phyloP scores from a whole-genome alignment of 75 land plant genomes.

The Pinus tabuliformis region DNA sequence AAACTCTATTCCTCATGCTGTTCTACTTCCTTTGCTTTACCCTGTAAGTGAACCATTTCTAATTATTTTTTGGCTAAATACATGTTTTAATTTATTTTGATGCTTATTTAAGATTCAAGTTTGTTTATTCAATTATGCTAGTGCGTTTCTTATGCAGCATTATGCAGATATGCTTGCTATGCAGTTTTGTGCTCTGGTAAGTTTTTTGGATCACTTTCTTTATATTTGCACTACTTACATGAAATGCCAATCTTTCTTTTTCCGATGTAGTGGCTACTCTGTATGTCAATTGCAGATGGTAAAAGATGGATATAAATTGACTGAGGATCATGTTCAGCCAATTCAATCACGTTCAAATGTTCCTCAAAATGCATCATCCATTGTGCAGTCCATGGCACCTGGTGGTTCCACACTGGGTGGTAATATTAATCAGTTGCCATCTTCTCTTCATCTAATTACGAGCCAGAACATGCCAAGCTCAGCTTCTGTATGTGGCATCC shows the following conservation, averaged over 20 bases:
- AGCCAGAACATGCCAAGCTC: conserved; percentile 34
- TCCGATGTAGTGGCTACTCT: neutral
- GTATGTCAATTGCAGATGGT: conserved; percentile 44
- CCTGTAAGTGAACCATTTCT: conserved; percentile 47
- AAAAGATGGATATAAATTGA: conserved; percentile 63
- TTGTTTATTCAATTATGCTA: neutral
- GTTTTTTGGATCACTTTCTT: conserved; percentile 12
- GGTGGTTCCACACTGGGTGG: conserved; percentile 42
- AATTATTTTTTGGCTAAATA: conserved; percentile 10
- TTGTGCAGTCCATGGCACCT: conserved; percentile 42
- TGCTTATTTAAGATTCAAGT: neutral
- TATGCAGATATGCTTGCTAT: conserved; percentile 81
- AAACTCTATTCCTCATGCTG: conserved; percentile 38
- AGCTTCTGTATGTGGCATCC: conserved; percentile 29
- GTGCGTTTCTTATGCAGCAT: conserved; percentile 47
- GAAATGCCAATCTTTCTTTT: neutral
- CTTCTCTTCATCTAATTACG: conserved; percentile 23
- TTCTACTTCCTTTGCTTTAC: conserved; percentile 60
- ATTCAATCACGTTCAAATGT: conserved; percentile 17
- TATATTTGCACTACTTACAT: neutral
- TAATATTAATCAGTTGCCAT: conserved; percentile 39
- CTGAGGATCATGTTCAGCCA: conserved; percentile 58
- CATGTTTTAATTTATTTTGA: neutral
- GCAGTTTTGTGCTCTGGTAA: conserved; percentile 76
- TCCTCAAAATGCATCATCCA: conserved; percentile 32